Percentiles rank a stretch among this genome's conserved stretches.
Evolutionary conservation across 805 yeast species (phyloP).

Genomic region (Candida cerambycidarum): DNA sequence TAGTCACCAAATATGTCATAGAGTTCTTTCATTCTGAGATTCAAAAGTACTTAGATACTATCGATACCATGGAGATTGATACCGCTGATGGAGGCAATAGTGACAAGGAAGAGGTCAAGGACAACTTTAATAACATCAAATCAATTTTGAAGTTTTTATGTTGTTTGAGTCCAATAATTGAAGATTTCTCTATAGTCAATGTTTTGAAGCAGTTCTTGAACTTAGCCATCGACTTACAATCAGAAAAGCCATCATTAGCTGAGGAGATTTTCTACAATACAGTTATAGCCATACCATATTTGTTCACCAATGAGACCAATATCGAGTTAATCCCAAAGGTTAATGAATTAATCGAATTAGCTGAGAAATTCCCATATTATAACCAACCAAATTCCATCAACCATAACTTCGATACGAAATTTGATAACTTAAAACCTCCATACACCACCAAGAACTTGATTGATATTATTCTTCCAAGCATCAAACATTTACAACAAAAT

Average conservation of each 20-base stretch:
- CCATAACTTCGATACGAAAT: slow-evolving; percentile 34
- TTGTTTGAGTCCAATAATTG: slow-evolving; percentile 61
- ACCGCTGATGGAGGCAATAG: too few species aligned
- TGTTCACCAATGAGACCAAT: slow-evolving; percentile 45
- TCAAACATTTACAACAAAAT: slow-evolving; percentile 32
- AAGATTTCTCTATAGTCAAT: slow-evolving; percentile 36
- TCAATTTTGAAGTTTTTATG: slow-evolving; percentile 69
- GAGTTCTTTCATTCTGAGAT: slow-evolving; percentile 67
- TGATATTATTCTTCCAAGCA: slow-evolving; percentile 52
- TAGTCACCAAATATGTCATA: slow-evolving; percentile 66
- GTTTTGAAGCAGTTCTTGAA: slow-evolving; percentile 55
- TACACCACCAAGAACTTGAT: slow-evolving; percentile 52
- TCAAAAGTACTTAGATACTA: slow-evolving; percentile 50
- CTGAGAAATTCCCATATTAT: slow-evolving; percentile 40
- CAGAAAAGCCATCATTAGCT: slow-evolving; percentile 47
- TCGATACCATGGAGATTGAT: slow-evolving; percentile 6
- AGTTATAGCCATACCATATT: slow-evolving; percentile 64
- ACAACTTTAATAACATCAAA: slow-evolving; percentile 71
- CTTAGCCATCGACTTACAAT: slow-evolving; percentile 49
- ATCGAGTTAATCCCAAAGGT: slow-evolving; percentile 31
- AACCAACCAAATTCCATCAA: slow-evolving; percentile 17
- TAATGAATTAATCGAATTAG: slow-evolving; percentile 47
- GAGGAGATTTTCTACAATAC: slow-evolving; percentile 67
- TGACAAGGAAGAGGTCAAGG: slow-evolving; percentile 37
- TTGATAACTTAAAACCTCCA: slow-evolving; percentile 40